Percentiles rank a stretch among this genome's conserved stretches.
Conservation (phyloP, 495 filamentous ascomycete genomes). For the Aspergillus haitiensis region DNA sequence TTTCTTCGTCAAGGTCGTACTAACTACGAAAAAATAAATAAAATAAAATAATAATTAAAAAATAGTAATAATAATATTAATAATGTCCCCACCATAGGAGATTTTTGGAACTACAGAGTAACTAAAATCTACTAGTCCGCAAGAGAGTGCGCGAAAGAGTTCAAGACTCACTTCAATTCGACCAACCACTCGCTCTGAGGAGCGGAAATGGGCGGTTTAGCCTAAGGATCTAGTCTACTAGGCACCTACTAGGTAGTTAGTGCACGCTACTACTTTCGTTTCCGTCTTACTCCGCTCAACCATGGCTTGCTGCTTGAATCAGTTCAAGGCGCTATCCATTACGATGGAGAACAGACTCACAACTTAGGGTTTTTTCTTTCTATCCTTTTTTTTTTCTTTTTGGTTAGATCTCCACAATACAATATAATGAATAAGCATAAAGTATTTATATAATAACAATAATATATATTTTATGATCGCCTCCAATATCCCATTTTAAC, state of each 20-base stretch:
- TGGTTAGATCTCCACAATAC: too few relatives aligned
- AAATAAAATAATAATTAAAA: too few relatives aligned
- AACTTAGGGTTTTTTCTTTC: too few relatives aligned
- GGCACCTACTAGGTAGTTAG: neutral
- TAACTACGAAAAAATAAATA: too few relatives aligned
- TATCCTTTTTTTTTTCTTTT: too few relatives aligned
- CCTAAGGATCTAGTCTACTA: neutral
- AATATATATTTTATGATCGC: too few relatives aligned
- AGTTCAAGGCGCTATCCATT: neutral
- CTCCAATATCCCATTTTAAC: too few relatives aligned
- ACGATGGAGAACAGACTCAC: neutral
- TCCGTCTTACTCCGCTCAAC: slow-evolving; percentile 10
- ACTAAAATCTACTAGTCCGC: neutral
- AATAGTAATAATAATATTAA: too few relatives aligned
- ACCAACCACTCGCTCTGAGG: neutral
- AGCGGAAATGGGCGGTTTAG: neutral
- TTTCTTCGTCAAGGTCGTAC: too few relatives aligned
- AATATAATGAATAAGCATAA: too few relatives aligned
- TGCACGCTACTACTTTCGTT: slow-evolving; percentile 1
- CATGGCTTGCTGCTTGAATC: neutral
- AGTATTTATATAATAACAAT: too few relatives aligned
- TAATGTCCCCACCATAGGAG: slow-evolving; percentile 1
- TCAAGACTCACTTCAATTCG: neutral
- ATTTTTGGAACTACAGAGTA: slow-evolving; percentile 1
- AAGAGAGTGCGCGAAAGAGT: neutral